Evolutionary conservation across 2,329 filamentous ascomycete species (phyloP).

Genomic region (Aulographum hederae): DNA sequence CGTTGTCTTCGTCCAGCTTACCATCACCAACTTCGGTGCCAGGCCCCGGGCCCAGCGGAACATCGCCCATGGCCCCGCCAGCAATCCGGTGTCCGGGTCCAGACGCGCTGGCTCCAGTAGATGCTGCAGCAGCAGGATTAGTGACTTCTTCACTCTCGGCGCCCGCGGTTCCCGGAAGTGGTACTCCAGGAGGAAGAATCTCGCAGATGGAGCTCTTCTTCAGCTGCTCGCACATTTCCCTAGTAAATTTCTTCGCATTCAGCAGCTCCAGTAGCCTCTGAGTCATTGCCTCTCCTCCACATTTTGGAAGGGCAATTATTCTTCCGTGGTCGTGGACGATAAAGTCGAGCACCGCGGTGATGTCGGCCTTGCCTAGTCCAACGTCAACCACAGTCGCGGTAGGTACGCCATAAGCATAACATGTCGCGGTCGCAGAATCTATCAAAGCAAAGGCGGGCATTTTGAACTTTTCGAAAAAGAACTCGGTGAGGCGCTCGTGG

Average conservation of each 20-base stretch:
- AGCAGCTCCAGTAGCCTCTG: conserved; percentile 51
- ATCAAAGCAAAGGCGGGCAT: conserved; percentile 82
- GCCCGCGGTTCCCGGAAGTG: conserved; percentile 31
- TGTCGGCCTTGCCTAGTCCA: conserved; percentile 78
- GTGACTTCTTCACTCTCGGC: conserved; percentile 16
- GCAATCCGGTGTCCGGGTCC: conserved; percentile 22
- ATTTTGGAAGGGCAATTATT: conserved; percentile 42
- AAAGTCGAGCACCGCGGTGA: conserved; percentile 78
- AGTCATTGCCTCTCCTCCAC: conserved; percentile 80
- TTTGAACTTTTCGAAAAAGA: conserved; percentile 94
- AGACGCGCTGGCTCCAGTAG: conserved; percentile 31
- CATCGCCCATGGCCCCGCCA: conserved; percentile 22
- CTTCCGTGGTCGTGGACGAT: conserved; percentile 50
- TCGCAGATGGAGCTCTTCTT: conserved; percentile 46
- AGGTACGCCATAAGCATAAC: conserved; percentile 59
- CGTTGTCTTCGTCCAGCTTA: conserved; percentile 35
- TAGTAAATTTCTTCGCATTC: conserved; percentile 33
- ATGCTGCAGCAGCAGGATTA: conserved; percentile 38
- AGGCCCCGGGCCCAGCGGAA: conserved; percentile 33
- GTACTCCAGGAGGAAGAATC: conserved; percentile 34
- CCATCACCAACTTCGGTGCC: conserved; percentile 36
- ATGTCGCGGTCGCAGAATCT: conserved; percentile 71
- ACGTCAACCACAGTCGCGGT: conserved; percentile 82
- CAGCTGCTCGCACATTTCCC: conserved; percentile 47
- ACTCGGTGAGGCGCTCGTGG: conserved; percentile 74